A percentile compares a stretch with the other conserved stretches of the same genome.
These are phyloP conservation scores for Salicornia ramosissima DNA, from an alignment of 148 eudicot genomes.

Conservation along the genomic window DNA sequence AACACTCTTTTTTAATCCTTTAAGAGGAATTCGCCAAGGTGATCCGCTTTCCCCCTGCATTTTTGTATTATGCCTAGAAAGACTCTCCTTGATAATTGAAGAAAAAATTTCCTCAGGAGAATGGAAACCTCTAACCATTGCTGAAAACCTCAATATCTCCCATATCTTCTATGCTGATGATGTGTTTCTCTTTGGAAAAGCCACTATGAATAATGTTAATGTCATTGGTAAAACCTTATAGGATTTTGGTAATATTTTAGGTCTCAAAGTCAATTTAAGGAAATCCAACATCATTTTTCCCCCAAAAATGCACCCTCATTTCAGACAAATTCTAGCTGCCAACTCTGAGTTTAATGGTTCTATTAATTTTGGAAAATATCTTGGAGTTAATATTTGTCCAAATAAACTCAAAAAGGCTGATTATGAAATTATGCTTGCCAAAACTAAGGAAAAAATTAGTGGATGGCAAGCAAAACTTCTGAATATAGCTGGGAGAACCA, in stretches of 20 bases:
- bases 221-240: background rate
- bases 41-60: background rate
- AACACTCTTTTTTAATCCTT: background rate
- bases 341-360: too few species aligned
- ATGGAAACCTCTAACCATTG: background rate
- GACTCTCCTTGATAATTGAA: background rate
- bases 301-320: background rate
- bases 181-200: background rate
- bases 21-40: background rate
- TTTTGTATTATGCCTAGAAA: background rate
- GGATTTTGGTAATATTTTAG: background rate
- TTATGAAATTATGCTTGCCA: background rate
- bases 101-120: background rate
- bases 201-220: background rate
- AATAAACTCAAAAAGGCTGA: background rate
- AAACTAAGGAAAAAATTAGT: background rate
- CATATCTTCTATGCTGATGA: slow-evolving; percentile 3
- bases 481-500: background rate
- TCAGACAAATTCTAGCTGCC: background rate
- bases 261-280: background rate
- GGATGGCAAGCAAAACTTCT: background rate
- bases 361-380: too few species aligned
- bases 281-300: background rate
- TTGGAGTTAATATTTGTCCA: too few species aligned
- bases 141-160: background rate